A percentile compares a stretch with the other conserved stretches of the same genome.
Evolutionary conservation across 2,329 filamentous ascomycete genomes (phyloP).

Genomic region (Basipetospora sp.): DNA sequence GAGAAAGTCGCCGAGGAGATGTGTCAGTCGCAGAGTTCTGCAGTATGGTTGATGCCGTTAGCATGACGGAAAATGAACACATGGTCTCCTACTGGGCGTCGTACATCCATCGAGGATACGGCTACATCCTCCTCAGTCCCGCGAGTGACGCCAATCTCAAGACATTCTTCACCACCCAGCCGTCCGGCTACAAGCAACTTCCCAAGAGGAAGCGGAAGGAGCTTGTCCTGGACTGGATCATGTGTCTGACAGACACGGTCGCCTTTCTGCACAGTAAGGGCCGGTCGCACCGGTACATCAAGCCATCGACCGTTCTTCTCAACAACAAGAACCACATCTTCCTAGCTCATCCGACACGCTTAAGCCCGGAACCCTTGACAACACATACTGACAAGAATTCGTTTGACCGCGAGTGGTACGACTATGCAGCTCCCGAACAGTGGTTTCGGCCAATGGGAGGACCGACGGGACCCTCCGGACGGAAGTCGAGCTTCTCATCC

Average conservation of each 20-base stretch:
- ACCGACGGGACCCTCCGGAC: conserved; percentile 19
- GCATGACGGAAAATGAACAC: conserved; percentile 49
- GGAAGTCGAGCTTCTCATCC: conserved; percentile 18
- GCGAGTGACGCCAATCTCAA: conserved; percentile 52
- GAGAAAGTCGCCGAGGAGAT: conserved; percentile 24
- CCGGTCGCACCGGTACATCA: conserved; percentile 52
- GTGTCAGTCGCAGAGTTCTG: conserved; percentile 41
- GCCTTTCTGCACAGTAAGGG: conserved; percentile 52
- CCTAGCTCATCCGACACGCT: conserved; percentile 45
- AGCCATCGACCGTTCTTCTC: conserved; percentile 55
- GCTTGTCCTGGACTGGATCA: conserved; percentile 57
- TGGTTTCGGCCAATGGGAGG: conserved; percentile 29
- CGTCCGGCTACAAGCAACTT: conserved; percentile 46
- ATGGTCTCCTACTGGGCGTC: conserved; percentile 58
- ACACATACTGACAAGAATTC: conserved; percentile 27
- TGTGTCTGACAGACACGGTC: conserved; percentile 55
- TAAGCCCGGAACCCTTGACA: conserved; percentile 28
- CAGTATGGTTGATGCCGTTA: conserved; percentile 44
- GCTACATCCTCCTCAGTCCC: conserved; percentile 53
- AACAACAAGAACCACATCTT: conserved; percentile 55
- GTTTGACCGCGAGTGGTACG: conserved; percentile 55
- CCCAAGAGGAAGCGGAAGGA: conserved; percentile 43
- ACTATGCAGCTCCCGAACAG: conserved; percentile 59
- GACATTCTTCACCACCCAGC: conserved; percentile 50
- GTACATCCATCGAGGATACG: conserved; percentile 48